Evolutionary conservation across 177 flowering plant species (phyloP).

Genomic region (Vitis hybrid): DNA sequence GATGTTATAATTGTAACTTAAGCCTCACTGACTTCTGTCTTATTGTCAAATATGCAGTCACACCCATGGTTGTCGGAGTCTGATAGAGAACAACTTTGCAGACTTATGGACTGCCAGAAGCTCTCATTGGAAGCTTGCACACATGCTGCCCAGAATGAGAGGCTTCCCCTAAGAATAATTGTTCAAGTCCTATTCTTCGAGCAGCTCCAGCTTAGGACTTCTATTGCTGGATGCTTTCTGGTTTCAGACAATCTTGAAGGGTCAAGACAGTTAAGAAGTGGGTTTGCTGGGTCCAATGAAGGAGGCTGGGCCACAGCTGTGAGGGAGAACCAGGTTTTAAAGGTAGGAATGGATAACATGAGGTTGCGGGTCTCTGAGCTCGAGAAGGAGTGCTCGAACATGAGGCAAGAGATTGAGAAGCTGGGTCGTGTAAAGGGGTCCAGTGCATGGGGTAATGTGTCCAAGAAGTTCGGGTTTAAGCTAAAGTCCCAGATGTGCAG

Average conservation of each 20-base stretch:
- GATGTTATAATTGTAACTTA: background rate
- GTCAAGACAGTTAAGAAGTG: constrained; percentile 73
- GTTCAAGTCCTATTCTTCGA: constrained; percentile 93
- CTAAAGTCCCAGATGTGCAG: constrained; percentile 89
- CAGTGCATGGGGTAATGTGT: constrained; percentile 55
- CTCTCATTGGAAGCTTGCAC: constrained; percentile 91
- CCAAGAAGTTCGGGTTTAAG: constrained; percentile 73
- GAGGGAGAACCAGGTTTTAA: constrained; percentile 79
- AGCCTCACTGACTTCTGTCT: background rate
- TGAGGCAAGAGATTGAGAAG: constrained; percentile 83
- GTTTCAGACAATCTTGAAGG: constrained; percentile 87
- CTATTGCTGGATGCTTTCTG: constrained; percentile 81
- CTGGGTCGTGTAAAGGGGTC: constrained; percentile 46
- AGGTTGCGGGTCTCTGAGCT: constrained; percentile 80
- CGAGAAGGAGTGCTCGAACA: constrained; percentile 78
- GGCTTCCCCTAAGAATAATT: constrained; percentile 72
- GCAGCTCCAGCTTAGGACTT: constrained; percentile 80
- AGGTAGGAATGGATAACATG: constrained; percentile 91
- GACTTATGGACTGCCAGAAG: constrained; percentile 87
- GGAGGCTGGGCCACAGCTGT: constrained; percentile 75
- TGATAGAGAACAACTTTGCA: constrained; percentile 79
- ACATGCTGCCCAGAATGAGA: constrained; percentile 91
- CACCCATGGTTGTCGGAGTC: constrained; percentile 86
- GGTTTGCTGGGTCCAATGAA: constrained; percentile 49
- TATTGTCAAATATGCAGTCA: constrained; percentile 48